Evolutionary conservation across 1,139 yeast genomes (phyloP).

Genomic region (Pichia sp.): DNA sequence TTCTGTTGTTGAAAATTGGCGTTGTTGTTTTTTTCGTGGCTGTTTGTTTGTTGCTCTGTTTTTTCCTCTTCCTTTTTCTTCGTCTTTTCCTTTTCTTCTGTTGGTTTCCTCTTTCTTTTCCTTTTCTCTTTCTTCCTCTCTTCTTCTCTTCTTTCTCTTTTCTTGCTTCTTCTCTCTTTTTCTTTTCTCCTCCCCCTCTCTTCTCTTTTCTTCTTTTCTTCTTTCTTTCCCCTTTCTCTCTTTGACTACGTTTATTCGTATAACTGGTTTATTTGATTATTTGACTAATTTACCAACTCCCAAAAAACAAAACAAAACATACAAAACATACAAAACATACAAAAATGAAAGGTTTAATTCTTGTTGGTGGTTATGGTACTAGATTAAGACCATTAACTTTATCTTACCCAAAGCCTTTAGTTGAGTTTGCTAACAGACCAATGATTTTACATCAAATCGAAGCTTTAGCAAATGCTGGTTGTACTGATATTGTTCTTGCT

Average conservation of each 20-base stretch:
- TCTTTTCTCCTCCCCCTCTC: background rate
- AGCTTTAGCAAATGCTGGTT: slow-evolving; percentile 97
- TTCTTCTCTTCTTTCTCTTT: background rate
- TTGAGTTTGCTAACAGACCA: slow-evolving; percentile 98
- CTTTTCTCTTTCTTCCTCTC: background rate
- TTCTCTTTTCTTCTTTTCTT: background rate
- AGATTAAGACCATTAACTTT: slow-evolving; percentile 98
- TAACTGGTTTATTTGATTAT: no score
- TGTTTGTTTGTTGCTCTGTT: slow-evolving; percentile 1
- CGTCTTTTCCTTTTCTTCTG: background rate
- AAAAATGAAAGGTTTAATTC: slow-evolving; percentile 91
- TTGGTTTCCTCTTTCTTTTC: background rate
- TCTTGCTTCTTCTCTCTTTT: background rate
- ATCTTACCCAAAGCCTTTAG: slow-evolving; percentile 96
- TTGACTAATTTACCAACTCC: no score
- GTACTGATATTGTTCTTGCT: slow-evolving; percentile 96
- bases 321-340: slow-evolving; percentile 2
- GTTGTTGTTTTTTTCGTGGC: no score
- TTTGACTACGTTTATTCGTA: slow-evolving; percentile 9
- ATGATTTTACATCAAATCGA: slow-evolving; percentile 96
- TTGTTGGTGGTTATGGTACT: slow-evolving; percentile 99
- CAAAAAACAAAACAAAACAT: slow-evolving; percentile 2
- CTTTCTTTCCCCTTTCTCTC: slow-evolving; percentile 7
- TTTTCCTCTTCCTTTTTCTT: slow-evolving; percentile 4
- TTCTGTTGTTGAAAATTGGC: no score